Conservation (phyloP, 768 basidiomycete genomes). For the Russula dissimulans region DNA sequence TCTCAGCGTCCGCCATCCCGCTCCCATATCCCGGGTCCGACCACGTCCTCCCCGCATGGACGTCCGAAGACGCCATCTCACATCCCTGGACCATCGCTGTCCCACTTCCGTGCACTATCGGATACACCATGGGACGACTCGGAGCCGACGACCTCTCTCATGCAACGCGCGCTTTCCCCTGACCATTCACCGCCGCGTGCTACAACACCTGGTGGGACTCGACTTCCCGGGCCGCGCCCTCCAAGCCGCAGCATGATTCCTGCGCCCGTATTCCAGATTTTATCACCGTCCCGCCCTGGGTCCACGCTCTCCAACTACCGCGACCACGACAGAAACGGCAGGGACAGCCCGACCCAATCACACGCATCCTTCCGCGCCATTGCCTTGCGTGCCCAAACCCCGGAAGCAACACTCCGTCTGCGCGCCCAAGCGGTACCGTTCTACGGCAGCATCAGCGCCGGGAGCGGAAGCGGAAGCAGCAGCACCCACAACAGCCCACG, state of each 20-base stretch:
- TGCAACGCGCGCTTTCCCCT: slow-evolving; percentile 60
- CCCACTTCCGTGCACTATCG: slow-evolving; percentile 39
- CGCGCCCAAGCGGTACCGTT: slow-evolving; percentile 50
- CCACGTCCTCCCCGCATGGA: slow-evolving; percentile 50
- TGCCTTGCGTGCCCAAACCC: slow-evolving; percentile 53
- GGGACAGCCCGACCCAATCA: slow-evolving; percentile 9
- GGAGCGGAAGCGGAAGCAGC: not conserved
- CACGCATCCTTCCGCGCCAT: slow-evolving; percentile 34
- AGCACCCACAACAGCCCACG: slow-evolving; percentile 28
- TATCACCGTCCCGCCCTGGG: slow-evolving; percentile 59
- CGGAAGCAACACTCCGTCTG: slow-evolving; percentile 53
- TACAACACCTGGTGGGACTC: slow-evolving; percentile 34
- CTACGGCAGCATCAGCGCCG: slow-evolving; percentile 29
- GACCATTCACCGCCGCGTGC: slow-evolving; percentile 31
- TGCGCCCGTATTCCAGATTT: slow-evolving; percentile 61
- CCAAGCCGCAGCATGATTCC: slow-evolving; percentile 82
- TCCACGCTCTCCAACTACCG: slow-evolving; percentile 60
- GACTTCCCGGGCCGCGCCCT: slow-evolving; percentile 53
- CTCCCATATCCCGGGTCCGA: slow-evolving; percentile 42
- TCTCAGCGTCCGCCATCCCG: slow-evolving; percentile 42
- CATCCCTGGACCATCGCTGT: slow-evolving; percentile 56
- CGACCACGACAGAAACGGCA: not conserved
- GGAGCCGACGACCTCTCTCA: slow-evolving; percentile 33
- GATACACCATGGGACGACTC: slow-evolving; percentile 40
- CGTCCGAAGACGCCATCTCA: slow-evolving; percentile 73